These are phyloP conservation scores for Beta corolliflora DNA, from an alignment of 179 eudicot genomes.

Conservation along the genomic window DNA sequence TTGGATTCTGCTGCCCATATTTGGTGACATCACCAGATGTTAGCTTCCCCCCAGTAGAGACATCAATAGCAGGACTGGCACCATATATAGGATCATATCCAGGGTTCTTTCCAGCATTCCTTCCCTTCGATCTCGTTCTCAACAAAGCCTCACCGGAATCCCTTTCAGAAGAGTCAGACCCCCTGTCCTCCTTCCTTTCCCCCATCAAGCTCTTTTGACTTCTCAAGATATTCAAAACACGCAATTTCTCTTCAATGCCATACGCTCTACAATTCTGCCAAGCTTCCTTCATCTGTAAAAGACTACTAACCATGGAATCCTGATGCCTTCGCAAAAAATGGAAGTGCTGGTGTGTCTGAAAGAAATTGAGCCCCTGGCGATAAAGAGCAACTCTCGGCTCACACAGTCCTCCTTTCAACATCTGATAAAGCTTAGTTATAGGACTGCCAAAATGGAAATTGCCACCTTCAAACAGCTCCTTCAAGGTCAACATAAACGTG, in stretches of 20 bases:
- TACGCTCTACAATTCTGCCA: slow-evolving; percentile 75
- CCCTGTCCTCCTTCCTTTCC: slow-evolving; percentile 69
- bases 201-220: slow-evolving; percentile 75
- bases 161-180: slow-evolving; percentile 66
- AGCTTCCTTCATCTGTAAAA: slow-evolving; percentile 76
- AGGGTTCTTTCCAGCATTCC: slow-evolving; percentile 43
- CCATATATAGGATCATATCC: slow-evolving; percentile 38
- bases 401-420: slow-evolving; percentile 93
- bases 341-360: slow-evolving; percentile 72
- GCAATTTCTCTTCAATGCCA: slow-evolving; percentile 92
- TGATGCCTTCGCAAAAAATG: slow-evolving; percentile 75
- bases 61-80: slow-evolving; percentile 36
- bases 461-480: slow-evolving; percentile 78
- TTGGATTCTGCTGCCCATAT: slow-evolving; percentile 50
- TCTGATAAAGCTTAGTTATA: slow-evolving; percentile 54
- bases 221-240: slow-evolving; percentile 68
- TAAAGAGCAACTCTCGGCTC: slow-evolving; percentile 95
- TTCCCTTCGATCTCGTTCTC: slow-evolving; percentile 55
- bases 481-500: slow-evolving; percentile 72
- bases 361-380: slow-evolving; percentile 73
- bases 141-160: slow-evolving; percentile 56
- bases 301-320: slow-evolving; percentile 64
- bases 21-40: slow-evolving; percentile 37
- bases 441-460: slow-evolving; percentile 93
- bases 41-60: slow-evolving; percentile 37